Percentiles rank a stretch among this genome's conserved stretches.
Conservation (phyloP, 1,139 yeast species). For the Zygosaccharomyces pseudobailii region DNA sequence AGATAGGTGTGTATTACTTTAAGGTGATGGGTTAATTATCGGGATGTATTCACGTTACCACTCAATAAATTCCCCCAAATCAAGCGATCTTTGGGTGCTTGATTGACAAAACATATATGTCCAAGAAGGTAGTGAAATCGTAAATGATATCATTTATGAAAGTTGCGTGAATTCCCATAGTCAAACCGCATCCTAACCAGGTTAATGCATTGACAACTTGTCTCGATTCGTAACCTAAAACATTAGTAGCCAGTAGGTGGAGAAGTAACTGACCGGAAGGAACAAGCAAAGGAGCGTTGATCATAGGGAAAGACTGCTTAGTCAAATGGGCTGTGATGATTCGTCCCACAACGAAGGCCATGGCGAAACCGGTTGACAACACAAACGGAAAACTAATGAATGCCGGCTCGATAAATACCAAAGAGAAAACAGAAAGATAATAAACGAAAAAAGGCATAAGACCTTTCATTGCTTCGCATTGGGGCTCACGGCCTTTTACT, state of each 20-base stretch:
- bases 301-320: constrained; percentile 65
- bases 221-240: constrained; percentile 40
- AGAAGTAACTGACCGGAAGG: constrained; percentile 55
- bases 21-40: neutral
- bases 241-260: constrained; percentile 38
- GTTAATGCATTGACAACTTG: constrained; percentile 46
- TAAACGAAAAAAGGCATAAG: constrained; percentile 66
- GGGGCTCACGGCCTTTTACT: constrained; percentile 19
- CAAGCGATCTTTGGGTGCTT: constrained; percentile 63
- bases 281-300: constrained; percentile 63
- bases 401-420: constrained; percentile 43
- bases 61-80: too few species aligned
- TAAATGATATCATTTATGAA: constrained; percentile 77
- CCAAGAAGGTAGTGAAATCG: constrained; percentile 79
- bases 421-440: constrained; percentile 49
- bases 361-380: constrained; percentile 64
- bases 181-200: constrained; percentile 72
- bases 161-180: constrained; percentile 71
- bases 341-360: constrained; percentile 85
- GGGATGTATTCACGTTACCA: neutral
- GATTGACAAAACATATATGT: constrained; percentile 78
- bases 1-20: neutral
- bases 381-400: constrained; percentile 58
- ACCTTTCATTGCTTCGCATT: constrained; percentile 51
- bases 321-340: constrained; percentile 88